phyloP scores from a whole-genome alignment of 768 basidiomycete species.

The Scleroderma bovista region DNA sequence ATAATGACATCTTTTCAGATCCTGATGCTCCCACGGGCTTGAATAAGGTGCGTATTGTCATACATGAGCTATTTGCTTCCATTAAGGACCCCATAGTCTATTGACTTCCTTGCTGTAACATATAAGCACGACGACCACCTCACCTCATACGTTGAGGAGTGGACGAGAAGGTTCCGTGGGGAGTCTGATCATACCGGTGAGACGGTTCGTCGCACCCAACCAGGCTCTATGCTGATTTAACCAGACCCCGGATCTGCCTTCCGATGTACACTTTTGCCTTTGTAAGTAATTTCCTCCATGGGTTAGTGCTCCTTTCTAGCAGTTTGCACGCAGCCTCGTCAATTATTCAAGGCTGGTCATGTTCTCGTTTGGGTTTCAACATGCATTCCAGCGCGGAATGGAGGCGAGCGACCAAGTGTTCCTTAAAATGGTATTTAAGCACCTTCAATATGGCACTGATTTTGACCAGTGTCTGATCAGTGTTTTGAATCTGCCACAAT shows the following conservation, averaged over 20 bases:
- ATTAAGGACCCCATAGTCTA: slow-evolving; percentile 35
- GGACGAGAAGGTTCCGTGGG: slow-evolving; percentile 52
- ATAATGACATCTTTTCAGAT: slow-evolving; percentile 73
- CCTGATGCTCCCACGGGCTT: slow-evolving; percentile 60
- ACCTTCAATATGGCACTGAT: neutral
- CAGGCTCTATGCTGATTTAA: neutral
- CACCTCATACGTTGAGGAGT: slow-evolving; percentile 58
- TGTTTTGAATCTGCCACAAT: slow-evolving; percentile 66
- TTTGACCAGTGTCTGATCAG: slow-evolving; percentile 27
- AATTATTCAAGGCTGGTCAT: slow-evolving; percentile 77
- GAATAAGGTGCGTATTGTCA: slow-evolving; percentile 48
- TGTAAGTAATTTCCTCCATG: slow-evolving; percentile 43
- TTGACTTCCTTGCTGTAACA: slow-evolving; percentile 66
- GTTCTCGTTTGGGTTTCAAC: slow-evolving; percentile 84
- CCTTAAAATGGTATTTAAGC: slow-evolving; percentile 52
- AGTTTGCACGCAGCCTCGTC: slow-evolving; percentile 46
- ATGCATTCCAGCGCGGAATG: slow-evolving; percentile 69
- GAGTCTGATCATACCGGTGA: slow-evolving; percentile 57
- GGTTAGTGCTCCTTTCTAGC: slow-evolving; percentile 4
- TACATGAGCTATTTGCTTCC: neutral
- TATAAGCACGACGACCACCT: slow-evolving; percentile 54
- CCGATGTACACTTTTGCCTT: slow-evolving; percentile 65
- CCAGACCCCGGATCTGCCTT: slow-evolving; percentile 55
- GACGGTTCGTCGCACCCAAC: neutral
- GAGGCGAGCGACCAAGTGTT: slow-evolving; percentile 57